Evolutionary conservation across 306 rosid genomes (phyloP), one percentile per base, ranked within the genome.

Genomic region (Clitoria ternatea): DNA sequence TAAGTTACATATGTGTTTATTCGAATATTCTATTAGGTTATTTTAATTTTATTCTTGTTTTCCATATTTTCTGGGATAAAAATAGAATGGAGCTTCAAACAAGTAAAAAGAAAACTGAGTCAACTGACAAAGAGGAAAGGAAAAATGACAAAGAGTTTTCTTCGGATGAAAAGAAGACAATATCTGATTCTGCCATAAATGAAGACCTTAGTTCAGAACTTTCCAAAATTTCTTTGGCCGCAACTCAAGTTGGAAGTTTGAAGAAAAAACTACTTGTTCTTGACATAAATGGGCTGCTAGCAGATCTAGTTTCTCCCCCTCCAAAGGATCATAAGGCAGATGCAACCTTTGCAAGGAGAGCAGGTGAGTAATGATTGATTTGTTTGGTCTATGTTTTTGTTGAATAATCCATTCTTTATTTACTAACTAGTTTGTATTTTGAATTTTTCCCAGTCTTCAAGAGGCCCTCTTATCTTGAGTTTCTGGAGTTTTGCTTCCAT

Each of bases 211-310:
- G 29, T 23, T 24, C 70, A 69, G 74, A 67, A 53, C 6, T 61
- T 54, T 76, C 44, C 30, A 45, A 73, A 48, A 56, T 61, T 54
- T 75, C 86, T 36, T 47, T 74, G 60, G 61, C 22, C 11, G 77
- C 73, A 60, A 17, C 64, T 26, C 80, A 62, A 5, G 14, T 52
- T 33, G 22, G 43, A 56, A 24, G 32, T 47, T 61, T 47, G 54
- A 86, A 79, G 87, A 83, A 85, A 55, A 88, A 81, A 52, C 96
- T 91, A 76, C 85, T 91, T n/a, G 69, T 91, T 78, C 96, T 91
- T 77, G 97, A 91, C 61, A 43, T 91, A 67, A 91, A 91, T 74
- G 96, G 97, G 35, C 49, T 91, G 77, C 83, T 88, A 47, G 96
- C 76, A 0, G 92, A 85, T 55, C 33, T 91, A 39, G 92, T 91